Base-by-base conservation (phyloP, 2,329 filamentous ascomycete genomes). In the Diaporthe sp. region DNA sequence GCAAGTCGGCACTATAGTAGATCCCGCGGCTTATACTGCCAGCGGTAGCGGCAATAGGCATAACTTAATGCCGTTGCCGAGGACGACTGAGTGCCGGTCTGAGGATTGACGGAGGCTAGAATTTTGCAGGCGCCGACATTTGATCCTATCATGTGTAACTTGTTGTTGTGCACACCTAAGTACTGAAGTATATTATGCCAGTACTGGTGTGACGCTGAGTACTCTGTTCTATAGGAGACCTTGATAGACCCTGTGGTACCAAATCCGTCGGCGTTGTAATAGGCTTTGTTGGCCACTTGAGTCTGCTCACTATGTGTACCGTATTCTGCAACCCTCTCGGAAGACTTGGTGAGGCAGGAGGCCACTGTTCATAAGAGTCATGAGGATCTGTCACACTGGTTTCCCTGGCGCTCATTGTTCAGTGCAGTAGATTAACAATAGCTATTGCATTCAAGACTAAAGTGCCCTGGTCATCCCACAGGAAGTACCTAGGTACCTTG, bases 51-150 rank as follows among this genome's bases (percentile, higher is more conserved):
- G n/a, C n/a, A n/a, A n/a, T n/a, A n/a, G n/a, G n/a, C n/a, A n/a
- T n/a, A n/a, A n/a, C n/a, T n/a, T n/a, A n/a, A n/a, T n/a, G 85
- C 85, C 22, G 85, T 80, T 5, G 85, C 86, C 44, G 87, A 85
- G 83, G 13, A 85, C 79, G 74, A 83, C 80, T 19, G 79, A 78
- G 2, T 79, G 78, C 1, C 78, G 75, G 73, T 88, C 80, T 8
- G n/a, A n/a, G 58, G 19, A 86, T 71, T 1, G 85, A 88, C 76
- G 80, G 81, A 2, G 86, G 84, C 78, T 82, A 86, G 3, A 87
- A 10, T 86, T 86, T 22, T 81, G 76, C 83, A 87, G 83, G 17
- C 77, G 71, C 5, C 87, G 86, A 15, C 80, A 10, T 61, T 61
- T 81, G 76, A 87, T 87, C 1, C 82, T 73, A 70, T 88, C 87